These are phyloP conservation scores for Sphagnum contortum DNA, from an alignment of 225 moss, liverwort and hornwort genomes.

Conservation along the genomic window DNA sequence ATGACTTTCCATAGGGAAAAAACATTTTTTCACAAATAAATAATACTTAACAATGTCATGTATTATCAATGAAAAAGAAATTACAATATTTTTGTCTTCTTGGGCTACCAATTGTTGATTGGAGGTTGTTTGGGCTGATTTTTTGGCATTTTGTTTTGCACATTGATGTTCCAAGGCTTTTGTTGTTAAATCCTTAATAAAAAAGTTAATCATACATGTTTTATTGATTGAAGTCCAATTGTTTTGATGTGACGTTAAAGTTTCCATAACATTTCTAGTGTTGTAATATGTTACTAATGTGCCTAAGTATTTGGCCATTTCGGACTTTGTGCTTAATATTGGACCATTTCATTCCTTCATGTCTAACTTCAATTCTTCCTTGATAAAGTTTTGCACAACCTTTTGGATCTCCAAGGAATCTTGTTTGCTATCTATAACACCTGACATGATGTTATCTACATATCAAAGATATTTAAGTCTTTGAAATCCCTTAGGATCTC, in stretches of 20 bases:
- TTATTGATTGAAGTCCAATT: too few species aligned
- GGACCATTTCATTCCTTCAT: slow-evolving; percentile 32
- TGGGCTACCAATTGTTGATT: slow-evolving; percentile 1
- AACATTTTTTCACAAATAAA: slow-evolving; percentile 10
- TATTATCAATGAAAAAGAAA: slow-evolving; percentile 6
- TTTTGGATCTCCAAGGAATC: slow-evolving; percentile 27
- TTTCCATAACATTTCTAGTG: too few species aligned
- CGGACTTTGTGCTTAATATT: slow-evolving; percentile 26
- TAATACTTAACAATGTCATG: slow-evolving; percentile 6
- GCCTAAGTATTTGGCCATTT: slow-evolving; percentile 42
- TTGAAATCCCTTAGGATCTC: slow-evolving; percentile 7
- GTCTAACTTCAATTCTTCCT: slow-evolving; percentile 34
- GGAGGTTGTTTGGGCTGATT: slow-evolving; percentile 2
- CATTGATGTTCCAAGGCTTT: slow-evolving; percentile 3
- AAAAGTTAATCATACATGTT: neutral
- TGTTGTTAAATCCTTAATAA: slow-evolving; percentile 3
- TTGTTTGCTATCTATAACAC: slow-evolving; percentile 43
- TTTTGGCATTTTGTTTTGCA: slow-evolving; percentile 1
- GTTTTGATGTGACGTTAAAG: too few species aligned
- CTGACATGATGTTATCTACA: slow-evolving; percentile 42
- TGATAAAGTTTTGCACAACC: slow-evolving; percentile 34
- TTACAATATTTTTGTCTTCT: slow-evolving; percentile 7
- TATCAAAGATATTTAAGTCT: slow-evolving; percentile 40
- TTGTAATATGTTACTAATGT: slow-evolving; percentile 18
- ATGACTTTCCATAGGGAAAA: slow-evolving; percentile 15